These are phyloP conservation scores for Pistacia atlantica DNA, from an alignment of 345 rosid species.

Conservation along the genomic window DNA sequence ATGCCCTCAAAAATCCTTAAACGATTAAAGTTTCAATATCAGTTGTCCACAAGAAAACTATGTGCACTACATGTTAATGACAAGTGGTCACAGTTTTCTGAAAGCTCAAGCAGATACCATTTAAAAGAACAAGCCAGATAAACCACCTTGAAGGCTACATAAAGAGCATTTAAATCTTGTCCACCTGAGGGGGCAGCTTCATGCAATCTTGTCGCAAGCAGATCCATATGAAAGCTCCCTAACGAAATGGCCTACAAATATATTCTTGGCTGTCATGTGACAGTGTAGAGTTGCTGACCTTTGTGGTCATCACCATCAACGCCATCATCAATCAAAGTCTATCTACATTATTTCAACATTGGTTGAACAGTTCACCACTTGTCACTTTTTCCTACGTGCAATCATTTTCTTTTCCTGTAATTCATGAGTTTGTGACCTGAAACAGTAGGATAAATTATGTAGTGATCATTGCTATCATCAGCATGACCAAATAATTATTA, in stretches of 20 bases:
- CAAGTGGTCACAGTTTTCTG: constrained; percentile 20
- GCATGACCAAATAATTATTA: constrained; percentile 14
- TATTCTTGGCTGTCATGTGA: constrained; percentile 23
- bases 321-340: constrained; percentile 22
- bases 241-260: constrained; percentile 26
- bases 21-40: constrained; percentile 24
- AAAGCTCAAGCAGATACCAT: constrained; percentile 31
- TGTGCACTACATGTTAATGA: constrained; percentile 25
- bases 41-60: constrained; percentile 18
- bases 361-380: constrained; percentile 24
- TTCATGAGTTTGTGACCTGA: background rate
- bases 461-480: constrained; percentile 18
- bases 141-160: constrained; percentile 25
- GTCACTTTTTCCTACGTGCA: constrained; percentile 12
- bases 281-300: constrained; percentile 7
- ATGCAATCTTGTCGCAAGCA: constrained; percentile 22
- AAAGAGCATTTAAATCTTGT: constrained; percentile 17
- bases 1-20: constrained; percentile 27
- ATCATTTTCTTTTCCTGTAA: constrained; percentile 21
- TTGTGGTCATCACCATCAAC: constrained; percentile 1
- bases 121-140: constrained; percentile 23
- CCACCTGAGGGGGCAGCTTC: constrained; percentile 29
- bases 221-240: constrained; percentile 29
- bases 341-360: constrained; percentile 16
- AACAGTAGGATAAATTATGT: background rate